phyloP scores from a whole-genome alignment of 2,329 filamentous ascomycete species.

The Fusarium austroafricanum region DNA sequence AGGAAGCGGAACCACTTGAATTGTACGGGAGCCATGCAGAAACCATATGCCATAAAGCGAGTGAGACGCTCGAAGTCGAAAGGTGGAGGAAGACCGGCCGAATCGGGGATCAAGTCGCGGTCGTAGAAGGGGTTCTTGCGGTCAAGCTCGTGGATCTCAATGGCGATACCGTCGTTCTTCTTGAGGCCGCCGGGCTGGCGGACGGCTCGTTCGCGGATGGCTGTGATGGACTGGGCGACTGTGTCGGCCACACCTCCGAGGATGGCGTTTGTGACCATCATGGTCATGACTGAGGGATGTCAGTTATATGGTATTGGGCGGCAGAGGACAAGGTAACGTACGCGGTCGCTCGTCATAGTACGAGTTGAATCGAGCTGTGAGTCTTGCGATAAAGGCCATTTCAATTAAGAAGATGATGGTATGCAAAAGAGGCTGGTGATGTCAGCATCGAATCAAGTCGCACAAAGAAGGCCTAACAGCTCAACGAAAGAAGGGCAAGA shows the following conservation, averaged over 20 bases:
- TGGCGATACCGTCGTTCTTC: slow-evolving; percentile 78
- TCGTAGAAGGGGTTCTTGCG: slow-evolving; percentile 77
- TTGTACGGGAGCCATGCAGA: slow-evolving; percentile 94
- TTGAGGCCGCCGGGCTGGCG: slow-evolving; percentile 70
- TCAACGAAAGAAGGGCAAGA: not conserved
- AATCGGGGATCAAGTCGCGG: slow-evolving; percentile 74
- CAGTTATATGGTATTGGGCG: not conserved
- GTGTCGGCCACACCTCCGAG: slow-evolving; percentile 97
- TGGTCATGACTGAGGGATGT: slow-evolving; percentile 79
- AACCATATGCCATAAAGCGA: slow-evolving; percentile 97
- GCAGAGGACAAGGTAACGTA: slow-evolving; percentile 55
- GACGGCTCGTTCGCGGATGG: slow-evolving; percentile 75
- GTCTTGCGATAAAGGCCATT: slow-evolving; percentile 84
- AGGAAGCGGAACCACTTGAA: slow-evolving; percentile 97
- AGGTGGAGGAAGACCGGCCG: slow-evolving; percentile 74
- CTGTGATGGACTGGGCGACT: slow-evolving; percentile 91
- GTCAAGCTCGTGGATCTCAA: slow-evolving; percentile 90
- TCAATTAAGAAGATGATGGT: slow-evolving; percentile 86
- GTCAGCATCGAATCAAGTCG: slow-evolving; percentile 42
- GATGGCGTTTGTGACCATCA: slow-evolving; percentile 98
- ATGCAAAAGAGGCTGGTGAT: slow-evolving; percentile 83
- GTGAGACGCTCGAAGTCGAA: slow-evolving; percentile 97
- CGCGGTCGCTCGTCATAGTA: slow-evolving; percentile 93
- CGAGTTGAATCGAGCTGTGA: slow-evolving; percentile 88
- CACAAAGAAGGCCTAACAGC: slow-evolving; percentile 23